These are phyloP conservation scores for Sergeia podlipaevii DNA, from an alignment of 208 protist genomes.

Conservation along the genomic window DNA sequence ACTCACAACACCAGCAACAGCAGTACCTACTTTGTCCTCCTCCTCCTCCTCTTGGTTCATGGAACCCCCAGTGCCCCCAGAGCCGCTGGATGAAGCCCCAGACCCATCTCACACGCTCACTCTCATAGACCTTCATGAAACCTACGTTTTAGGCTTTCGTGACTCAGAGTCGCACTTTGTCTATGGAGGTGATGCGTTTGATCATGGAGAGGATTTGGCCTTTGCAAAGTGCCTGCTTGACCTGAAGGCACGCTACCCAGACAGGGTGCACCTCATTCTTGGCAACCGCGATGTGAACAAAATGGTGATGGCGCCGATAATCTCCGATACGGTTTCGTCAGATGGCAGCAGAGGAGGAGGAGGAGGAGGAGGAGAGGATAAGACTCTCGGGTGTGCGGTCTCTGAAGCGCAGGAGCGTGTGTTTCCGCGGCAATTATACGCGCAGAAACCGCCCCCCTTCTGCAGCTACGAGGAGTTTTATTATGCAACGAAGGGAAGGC, in stretches of 20 bases:
- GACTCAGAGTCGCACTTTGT: conserved; percentile 72
- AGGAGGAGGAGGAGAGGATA: conserved; percentile 14
- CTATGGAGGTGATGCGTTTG: conserved; percentile 89
- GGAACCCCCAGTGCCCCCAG: too few species aligned
- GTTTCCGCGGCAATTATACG: too few species aligned
- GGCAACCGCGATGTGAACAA: conserved; percentile 93
- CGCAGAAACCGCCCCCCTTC: too few species aligned
- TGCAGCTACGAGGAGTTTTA: too few species aligned
- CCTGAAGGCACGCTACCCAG: conserved; percentile 69
- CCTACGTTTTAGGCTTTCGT: conserved; percentile 31
- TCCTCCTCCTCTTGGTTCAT: too few species aligned
- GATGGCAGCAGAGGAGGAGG: conserved; percentile 15
- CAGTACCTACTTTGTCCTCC: too few species aligned
- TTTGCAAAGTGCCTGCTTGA: conserved; percentile 56
- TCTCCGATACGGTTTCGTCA: conserved; percentile 11
- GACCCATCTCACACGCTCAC: too few species aligned
- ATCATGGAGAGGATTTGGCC: conserved; percentile 74
- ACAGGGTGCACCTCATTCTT: conserved; percentile 81
- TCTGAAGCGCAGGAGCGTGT: not conserved
- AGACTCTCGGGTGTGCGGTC: conserved; percentile 14
- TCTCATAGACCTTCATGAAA: conserved; percentile 9
- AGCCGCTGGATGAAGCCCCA: too few species aligned
- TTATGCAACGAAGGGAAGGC: too few species aligned
- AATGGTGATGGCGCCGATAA: conserved; percentile 56
- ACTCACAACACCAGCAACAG: too few species aligned